phyloP scores from a whole-genome alignment of 78 protist species.

The Emiliania huxleyi region DNA sequence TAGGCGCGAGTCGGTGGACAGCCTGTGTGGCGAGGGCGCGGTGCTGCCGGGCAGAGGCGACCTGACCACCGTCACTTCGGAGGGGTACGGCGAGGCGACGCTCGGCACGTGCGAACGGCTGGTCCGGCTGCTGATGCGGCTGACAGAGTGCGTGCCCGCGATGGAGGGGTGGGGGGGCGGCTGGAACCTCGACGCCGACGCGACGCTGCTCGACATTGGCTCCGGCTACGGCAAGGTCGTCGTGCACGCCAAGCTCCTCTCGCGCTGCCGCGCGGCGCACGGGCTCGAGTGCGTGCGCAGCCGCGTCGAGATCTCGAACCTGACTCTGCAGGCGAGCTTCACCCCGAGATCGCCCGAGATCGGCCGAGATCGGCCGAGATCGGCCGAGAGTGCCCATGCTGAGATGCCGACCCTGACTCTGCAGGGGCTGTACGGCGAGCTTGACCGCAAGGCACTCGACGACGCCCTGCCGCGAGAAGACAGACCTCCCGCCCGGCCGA shows the following conservation, averaged over 20 bases:
- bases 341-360: too few species aligned
- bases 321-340: not conserved
- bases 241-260: not conserved
- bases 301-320: not conserved
- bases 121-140: not conserved
- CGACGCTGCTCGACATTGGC: not conserved
- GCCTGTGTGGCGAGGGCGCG: not conserved
- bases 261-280: not conserved
- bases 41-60: not conserved
- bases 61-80: not conserved
- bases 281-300: not conserved
- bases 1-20: too few species aligned
- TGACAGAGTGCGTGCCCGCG: not conserved
- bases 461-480: too few species aligned
- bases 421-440: slow-evolving; percentile 4
- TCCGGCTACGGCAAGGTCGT: not conserved
- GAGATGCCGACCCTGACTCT: not conserved
- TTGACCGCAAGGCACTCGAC: not conserved
- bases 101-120: not conserved
- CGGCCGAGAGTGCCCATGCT: not conserved
- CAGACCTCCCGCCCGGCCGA: too few species aligned
- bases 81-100: slow-evolving; percentile 19
- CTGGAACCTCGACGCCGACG: not conserved
- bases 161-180: not conserved
- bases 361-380: too few species aligned